Base-by-base conservation (phyloP, 768 basidiomycete species). In the Leccinum imitatum region DNA sequence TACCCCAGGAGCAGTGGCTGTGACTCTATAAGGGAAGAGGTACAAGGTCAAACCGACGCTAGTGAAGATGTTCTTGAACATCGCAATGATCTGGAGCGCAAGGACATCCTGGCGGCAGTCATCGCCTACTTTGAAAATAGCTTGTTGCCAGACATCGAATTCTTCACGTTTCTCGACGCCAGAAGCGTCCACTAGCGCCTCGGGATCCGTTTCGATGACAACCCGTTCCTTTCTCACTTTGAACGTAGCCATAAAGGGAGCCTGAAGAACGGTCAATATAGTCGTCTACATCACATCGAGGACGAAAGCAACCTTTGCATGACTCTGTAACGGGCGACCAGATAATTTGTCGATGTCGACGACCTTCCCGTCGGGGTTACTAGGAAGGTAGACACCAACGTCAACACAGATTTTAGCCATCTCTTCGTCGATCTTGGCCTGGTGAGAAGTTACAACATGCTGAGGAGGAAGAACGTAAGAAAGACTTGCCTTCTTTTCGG, bases 171-270 rank as follows among this genome's bases (percentile, higher is more conserved):
- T 86, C 67, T 87, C 85, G 31, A 78, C 71, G 5, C 82, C 85
- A 14, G 76, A 79, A n/a, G 80, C 84, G 27, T 88, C 83, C 54
- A 93, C 71, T 27, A 95, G 77, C 17, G 87, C 86, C 59, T 94
- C 90, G 0, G 91, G 86, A 68, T 94, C 83, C 11, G 81, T 80
- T 60, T 86, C 78, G 21, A 93, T 75, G 21, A 86, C 82, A 23
- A 88, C 70, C 6, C 84, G 80, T 63, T 95, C 89, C 72, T 98
- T 96, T 58, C 91, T 85, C 23, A 99, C 97, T 79, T 96, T 97
- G 82, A 99, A 99, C 1, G 96, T 98, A 1, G 97, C 97, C 97
- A 99, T 98, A 79, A 99, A 99, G 0, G 97, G 97, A 10, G 97
- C 95, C 95, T 98, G 60, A 3, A 33, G 41, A 57, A 39, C 58